Percentiles rank a stretch among this genome's conserved stretches.
phyloP scores from a whole-genome alignment of 805 yeast genomes.

The Wilhelminamyces savonicus region DNA sequence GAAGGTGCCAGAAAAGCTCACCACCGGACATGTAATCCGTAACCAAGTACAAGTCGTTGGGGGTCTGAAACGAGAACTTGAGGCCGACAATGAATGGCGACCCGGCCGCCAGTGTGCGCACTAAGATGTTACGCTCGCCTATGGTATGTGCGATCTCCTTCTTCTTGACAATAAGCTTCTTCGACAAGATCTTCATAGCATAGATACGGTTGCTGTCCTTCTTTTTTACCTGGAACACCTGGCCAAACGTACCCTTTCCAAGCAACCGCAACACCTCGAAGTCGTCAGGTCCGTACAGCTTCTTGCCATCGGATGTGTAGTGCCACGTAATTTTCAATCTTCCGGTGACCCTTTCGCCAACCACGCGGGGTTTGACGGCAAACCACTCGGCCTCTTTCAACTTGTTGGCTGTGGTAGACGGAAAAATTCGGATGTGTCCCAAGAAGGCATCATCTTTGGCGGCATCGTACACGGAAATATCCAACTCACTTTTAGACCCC shows the following conservation, averaged over 20 bases:
- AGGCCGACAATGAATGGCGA: constrained; percentile 94
- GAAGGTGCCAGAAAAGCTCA: constrained; percentile 93
- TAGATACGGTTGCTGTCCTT: constrained; percentile 84
- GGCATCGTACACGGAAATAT: constrained; percentile 87
- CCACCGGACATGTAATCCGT: constrained; percentile 99
- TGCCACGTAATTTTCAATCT: constrained; percentile 70
- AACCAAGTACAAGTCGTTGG: constrained; percentile 83
- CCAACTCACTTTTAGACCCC: constrained; percentile 76
- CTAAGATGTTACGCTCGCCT: constrained; percentile 93
- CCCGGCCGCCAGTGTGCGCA: constrained; percentile 81
- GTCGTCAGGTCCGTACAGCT: constrained; percentile 88
- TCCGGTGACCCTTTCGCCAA: constrained; percentile 74
- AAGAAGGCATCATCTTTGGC: constrained; percentile 74
- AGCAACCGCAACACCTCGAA: constrained; percentile 85
- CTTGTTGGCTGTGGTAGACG: constrained; percentile 40
- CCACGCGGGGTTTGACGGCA: constrained; percentile 62
- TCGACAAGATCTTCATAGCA: constrained; percentile 95
- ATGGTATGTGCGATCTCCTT: constrained; percentile 97
- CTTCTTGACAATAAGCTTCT: constrained; percentile 91
- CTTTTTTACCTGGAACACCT: constrained; percentile 93
- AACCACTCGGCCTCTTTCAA: constrained; percentile 63
- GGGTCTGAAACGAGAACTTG: constrained; percentile 95
- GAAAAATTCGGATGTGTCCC: constrained; percentile 76
- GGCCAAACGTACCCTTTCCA: constrained; percentile 98
- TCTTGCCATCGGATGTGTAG: constrained; percentile 60